Conservation (phyloP, 768 basidiomycete genomes). For the Mrakia frigida region DNA sequence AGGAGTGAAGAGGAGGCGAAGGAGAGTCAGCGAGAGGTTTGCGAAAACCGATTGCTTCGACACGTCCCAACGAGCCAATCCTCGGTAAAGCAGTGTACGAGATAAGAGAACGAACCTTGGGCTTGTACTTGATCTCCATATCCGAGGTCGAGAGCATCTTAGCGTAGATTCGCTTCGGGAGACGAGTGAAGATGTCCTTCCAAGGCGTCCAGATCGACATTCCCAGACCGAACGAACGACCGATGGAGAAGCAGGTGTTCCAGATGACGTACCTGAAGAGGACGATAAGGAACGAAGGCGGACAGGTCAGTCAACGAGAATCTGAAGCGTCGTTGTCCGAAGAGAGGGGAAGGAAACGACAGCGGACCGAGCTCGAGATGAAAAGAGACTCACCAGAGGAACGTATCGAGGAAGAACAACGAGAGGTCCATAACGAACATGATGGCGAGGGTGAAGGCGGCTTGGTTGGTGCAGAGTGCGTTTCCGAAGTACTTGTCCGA, state of each 20-base stretch:
- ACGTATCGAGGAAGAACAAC: conserved; percentile 97
- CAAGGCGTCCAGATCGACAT: conserved; percentile 99
- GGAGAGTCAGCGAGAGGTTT: background rate
- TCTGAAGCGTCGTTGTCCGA: too few species aligned
- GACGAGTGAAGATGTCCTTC: conserved; percentile 91
- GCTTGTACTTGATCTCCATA: conserved; percentile 99
- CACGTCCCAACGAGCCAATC: background rate
- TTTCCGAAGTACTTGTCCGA: conserved; percentile 77
- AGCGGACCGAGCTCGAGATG: background rate
- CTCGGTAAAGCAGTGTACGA: background rate
- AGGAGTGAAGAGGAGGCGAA: too few species aligned
- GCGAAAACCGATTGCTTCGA: too few species aligned
- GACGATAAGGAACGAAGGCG: background rate
- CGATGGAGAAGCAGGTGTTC: conserved; percentile 55
- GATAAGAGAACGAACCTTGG: conserved; percentile 60
- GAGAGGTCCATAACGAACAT: conserved; percentile 99
- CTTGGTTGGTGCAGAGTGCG: conserved; percentile 81
- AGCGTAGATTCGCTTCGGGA: conserved; percentile 94
- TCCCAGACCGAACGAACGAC: conserved; percentile 81
- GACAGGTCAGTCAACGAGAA: background rate
- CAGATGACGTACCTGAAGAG: conserved; percentile 32
- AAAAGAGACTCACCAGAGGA: conserved; percentile 84
- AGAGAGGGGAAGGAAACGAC: background rate
- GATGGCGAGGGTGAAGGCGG: conserved; percentile 88
- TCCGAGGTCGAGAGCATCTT: conserved; percentile 89